Evolutionary conservation across 2,329 filamentous ascomycete species (phyloP).

Genomic region (Alternaria sp.): DNA sequence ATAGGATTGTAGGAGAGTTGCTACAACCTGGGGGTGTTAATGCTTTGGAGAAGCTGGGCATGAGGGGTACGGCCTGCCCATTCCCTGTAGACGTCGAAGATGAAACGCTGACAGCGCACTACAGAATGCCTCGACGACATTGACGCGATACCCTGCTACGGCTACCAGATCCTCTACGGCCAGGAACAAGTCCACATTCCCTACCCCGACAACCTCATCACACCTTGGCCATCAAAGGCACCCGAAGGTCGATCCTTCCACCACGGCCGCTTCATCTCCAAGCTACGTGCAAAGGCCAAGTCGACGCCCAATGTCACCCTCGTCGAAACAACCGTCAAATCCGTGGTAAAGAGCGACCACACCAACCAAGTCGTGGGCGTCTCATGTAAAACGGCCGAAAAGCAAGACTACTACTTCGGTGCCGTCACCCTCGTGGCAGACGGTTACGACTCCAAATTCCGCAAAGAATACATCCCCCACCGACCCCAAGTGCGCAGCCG

Average conservation of each 20-base stretch:
- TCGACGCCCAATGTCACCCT: slow-evolving; percentile 84
- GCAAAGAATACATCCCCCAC: slow-evolving; percentile 76
- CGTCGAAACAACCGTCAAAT: slow-evolving; percentile 85
- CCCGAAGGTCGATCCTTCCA: slow-evolving; percentile 86
- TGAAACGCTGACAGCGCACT: slow-evolving; percentile 17
- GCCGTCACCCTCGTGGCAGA: slow-evolving; percentile 88
- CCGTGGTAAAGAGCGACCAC: slow-evolving; percentile 74
- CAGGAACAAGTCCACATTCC: slow-evolving; percentile 76
- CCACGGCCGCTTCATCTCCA: slow-evolving; percentile 90
- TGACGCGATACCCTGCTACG: slow-evolving; percentile 81
- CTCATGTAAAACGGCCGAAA: slow-evolving; percentile 71
- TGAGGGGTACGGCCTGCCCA: slow-evolving; percentile 56
- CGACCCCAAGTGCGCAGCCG: slow-evolving; percentile 78
- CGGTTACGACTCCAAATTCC: slow-evolving; percentile 91
- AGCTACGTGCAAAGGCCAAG: slow-evolving; percentile 77
- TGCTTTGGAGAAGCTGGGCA: slow-evolving; percentile 80
- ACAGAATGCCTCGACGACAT: slow-evolving; percentile 84
- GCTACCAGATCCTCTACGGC: slow-evolving; percentile 88
- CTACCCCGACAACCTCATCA: slow-evolving; percentile 71
- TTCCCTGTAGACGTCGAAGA: not conserved
- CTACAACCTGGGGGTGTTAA: slow-evolving; percentile 90
- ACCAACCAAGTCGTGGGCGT: slow-evolving; percentile 82
- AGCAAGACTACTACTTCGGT: slow-evolving; percentile 81
- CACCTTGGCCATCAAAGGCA: slow-evolving; percentile 42
- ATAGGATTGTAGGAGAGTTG: slow-evolving; percentile 94